Evolutionary conservation across 1,284 basidiomycete species (phyloP).

Genomic region (Inonotus obliquus): DNA sequence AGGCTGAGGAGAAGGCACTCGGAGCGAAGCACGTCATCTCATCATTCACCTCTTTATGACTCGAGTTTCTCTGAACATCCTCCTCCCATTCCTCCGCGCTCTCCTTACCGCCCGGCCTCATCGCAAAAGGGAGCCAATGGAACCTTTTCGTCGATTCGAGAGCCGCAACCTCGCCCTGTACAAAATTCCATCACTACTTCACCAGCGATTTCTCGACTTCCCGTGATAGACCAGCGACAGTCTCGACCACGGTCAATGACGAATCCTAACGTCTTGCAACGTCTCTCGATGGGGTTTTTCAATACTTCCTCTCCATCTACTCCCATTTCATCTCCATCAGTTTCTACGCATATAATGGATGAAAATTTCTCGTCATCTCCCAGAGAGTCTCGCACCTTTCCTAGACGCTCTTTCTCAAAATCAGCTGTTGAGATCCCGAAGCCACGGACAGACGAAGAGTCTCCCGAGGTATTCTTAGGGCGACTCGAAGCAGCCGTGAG

Average conservation of each 20-base stretch:
- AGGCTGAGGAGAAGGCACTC: conserved; percentile 49
- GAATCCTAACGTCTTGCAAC: conserved; percentile 59
- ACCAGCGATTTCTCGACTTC: conserved; percentile 12
- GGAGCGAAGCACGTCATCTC: conserved; percentile 33
- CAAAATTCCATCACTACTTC: conserved; percentile 8
- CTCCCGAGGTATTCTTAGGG: conserved; percentile 63
- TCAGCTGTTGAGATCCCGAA: conserved; percentile 43
- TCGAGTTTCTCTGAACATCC: not conserved
- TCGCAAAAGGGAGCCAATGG: not conserved
- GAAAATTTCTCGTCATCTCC: conserved; percentile 29
- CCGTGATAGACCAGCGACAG: conserved; percentile 1
- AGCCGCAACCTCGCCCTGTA: not conserved
- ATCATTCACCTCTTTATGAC: conserved; percentile 19
- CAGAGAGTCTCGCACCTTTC: conserved; percentile 36
- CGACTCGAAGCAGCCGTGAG: conserved; percentile 60
- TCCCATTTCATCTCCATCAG: conserved; percentile 27
- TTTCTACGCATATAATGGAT: conserved; percentile 26
- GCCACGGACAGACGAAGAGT: conserved; percentile 55
- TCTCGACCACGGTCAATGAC: conserved; percentile 55
- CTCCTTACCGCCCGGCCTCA: not conserved
- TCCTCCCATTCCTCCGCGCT: conserved; percentile 17
- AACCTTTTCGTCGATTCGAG: not conserved
- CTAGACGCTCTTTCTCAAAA: conserved; percentile 42
- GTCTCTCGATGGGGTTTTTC: conserved; percentile 67
- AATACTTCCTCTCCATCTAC: conserved; percentile 38